These are phyloP conservation scores for Glomus cerebriforme DNA, from an alignment of 192 early-diverging fungal genomes.

Conservation along the genomic window DNA sequence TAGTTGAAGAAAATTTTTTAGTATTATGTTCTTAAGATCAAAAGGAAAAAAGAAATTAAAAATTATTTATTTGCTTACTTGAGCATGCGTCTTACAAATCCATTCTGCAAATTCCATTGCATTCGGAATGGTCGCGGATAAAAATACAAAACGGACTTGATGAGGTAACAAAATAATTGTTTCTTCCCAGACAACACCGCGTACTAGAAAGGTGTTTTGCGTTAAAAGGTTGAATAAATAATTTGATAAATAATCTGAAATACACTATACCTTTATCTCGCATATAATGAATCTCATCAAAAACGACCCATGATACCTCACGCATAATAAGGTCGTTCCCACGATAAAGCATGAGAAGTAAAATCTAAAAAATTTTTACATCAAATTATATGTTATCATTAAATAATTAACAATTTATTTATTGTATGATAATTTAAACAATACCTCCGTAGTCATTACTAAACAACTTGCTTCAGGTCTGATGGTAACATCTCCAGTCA, in stretches of 20 bases:
- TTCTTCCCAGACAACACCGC: conserved; percentile 99
- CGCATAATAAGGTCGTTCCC: conserved; percentile 94
- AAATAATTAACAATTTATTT: conserved; percentile 37
- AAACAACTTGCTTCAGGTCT: conserved; percentile 89
- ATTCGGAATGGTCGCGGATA: conserved; percentile 98
- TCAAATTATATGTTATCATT: conserved; percentile 30
- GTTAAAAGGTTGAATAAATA: conserved; percentile 12
- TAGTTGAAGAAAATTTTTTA: neutral
- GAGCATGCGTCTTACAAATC: conserved; percentile 93
- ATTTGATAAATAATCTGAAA: neutral
- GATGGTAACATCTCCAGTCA: conserved; percentile 99
- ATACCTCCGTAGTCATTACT: conserved; percentile 93
- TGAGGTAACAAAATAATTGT: conserved; percentile 94
- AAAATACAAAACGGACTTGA: conserved; percentile 89
- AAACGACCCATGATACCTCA: conserved; percentile 97
- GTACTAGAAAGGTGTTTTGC: conserved; percentile 36
- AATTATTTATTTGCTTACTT: conserved; percentile 34
- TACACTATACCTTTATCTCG: conserved; percentile 70
- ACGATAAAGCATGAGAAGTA: conserved; percentile 95
- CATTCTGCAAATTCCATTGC: conserved; percentile 99
- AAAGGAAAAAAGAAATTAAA: neutral
- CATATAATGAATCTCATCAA: conserved; percentile 99
- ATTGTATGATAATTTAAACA: neutral
- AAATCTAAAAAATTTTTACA: conserved; percentile 90
- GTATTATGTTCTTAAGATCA: neutral